Conservation (phyloP, 768 basidiomycete genomes). For the Lactifluus hygrophoroides region DNA sequence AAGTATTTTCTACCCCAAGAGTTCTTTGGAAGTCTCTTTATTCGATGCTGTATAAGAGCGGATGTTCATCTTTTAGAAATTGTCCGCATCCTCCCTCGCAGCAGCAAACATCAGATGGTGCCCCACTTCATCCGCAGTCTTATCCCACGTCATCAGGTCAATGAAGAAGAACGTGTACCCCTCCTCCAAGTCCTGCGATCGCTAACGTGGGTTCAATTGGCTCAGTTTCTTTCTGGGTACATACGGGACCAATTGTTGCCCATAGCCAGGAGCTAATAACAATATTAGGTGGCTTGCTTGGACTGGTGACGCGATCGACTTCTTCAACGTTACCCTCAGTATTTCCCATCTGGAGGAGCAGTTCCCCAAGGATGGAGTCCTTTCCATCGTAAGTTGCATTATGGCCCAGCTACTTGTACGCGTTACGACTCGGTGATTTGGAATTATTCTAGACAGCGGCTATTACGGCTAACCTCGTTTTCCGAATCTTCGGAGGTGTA, state of each 20-base stretch:
- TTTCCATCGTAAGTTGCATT: constrained; percentile 34
- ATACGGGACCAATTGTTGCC: background rate
- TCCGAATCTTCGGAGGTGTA: constrained; percentile 70
- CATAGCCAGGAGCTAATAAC: background rate
- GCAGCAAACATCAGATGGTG: background rate
- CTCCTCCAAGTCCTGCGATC: constrained; percentile 33
- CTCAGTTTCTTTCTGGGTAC: constrained; percentile 48
- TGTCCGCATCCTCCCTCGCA: background rate
- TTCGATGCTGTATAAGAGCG: background rate
- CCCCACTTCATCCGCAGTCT: background rate
- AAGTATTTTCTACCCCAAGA: background rate
- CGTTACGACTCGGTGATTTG: background rate
- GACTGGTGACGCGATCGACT: constrained; percentile 81
- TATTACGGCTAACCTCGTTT: constrained; percentile 84
- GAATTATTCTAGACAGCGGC: constrained; percentile 44
- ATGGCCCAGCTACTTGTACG: background rate
- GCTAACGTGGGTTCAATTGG: constrained; percentile 42
- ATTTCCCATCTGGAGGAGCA: constrained; percentile 37
- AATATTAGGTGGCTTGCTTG: constrained; percentile 64
- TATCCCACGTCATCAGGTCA: background rate
- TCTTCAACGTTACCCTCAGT: constrained; percentile 64
- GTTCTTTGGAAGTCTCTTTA: background rate
- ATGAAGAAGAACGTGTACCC: constrained; percentile 21
- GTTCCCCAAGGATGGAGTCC: constrained; percentile 33
- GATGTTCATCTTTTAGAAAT: background rate